phyloP scores from a whole-genome alignment of 768 basidiomycete species.

The Rhodotorula toruloides region DNA sequence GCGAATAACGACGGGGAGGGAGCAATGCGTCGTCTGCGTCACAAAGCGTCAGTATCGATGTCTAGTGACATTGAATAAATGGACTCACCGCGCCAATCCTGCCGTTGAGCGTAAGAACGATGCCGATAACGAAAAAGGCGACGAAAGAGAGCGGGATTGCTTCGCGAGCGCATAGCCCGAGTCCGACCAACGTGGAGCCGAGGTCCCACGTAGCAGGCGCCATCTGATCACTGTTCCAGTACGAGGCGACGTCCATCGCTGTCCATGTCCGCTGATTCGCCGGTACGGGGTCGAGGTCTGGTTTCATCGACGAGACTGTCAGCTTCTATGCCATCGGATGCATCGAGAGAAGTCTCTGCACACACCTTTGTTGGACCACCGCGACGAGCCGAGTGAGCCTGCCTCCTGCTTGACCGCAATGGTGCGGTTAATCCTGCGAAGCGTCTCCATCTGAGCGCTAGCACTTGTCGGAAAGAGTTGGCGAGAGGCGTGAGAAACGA shows the following conservation, averaged over 20 bases:
- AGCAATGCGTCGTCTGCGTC: conserved; percentile 31
- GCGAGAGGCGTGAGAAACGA: too few relatives aligned
- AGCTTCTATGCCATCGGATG: neutral
- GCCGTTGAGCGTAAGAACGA: conserved; percentile 37
- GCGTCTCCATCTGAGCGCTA: conserved; percentile 13
- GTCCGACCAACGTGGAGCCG: neutral
- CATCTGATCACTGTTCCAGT: conserved; percentile 17
- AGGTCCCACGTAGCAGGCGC: conserved; percentile 16
- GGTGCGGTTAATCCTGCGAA: conserved; percentile 1
- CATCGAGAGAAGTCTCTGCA: neutral
- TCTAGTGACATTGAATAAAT: too few relatives aligned
- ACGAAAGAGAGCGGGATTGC: conserved; percentile 21
- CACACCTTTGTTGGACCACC: conserved; percentile 12
- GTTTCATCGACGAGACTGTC: neutral
- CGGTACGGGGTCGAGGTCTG: conserved; percentile 21
- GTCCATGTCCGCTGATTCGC: conserved; percentile 7
- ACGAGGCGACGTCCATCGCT: neutral
- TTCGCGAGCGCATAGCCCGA: conserved; percentile 1
- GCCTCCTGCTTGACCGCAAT: conserved; percentile 12
- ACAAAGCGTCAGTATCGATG: too few relatives aligned
- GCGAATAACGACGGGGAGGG: conserved; percentile 42
- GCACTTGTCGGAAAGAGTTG: too few relatives aligned
- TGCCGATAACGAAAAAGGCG: conserved; percentile 15
- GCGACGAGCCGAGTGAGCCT: neutral
- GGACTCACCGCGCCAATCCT: conserved; percentile 42